Conservation (phyloP, 2,329 filamentous ascomycete genomes). For the Lecanicillium sp. region DNA sequence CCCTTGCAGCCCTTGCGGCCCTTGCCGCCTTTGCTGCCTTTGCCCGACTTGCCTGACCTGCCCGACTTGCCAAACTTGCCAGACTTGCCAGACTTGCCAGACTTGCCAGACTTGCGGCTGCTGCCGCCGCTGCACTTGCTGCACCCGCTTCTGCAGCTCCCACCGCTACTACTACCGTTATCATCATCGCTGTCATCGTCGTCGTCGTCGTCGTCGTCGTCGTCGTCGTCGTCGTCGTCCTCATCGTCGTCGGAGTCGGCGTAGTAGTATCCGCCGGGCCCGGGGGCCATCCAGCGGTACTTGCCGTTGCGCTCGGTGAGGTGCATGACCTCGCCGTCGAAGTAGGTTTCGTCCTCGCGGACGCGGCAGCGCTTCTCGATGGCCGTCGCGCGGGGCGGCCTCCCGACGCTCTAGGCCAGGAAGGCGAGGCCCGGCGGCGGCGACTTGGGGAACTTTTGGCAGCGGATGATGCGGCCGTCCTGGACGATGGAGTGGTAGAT, state of each 20-base stretch:
- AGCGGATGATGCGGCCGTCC: slow-evolving; percentile 3
- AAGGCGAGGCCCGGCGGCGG: slow-evolving; percentile 21
- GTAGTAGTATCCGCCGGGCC: background rate
- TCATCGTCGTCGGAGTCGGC: background rate
- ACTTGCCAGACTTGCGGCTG: no score
- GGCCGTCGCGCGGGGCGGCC: slow-evolving; percentile 19
- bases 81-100: no score
- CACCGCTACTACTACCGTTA: background rate
- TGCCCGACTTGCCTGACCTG: no score
- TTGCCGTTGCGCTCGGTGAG: background rate
- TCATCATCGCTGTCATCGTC: background rate
- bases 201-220: background rate
- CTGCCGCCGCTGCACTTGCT: background rate
- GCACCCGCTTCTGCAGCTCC: background rate
- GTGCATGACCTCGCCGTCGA: background rate
- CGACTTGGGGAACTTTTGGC: slow-evolving; percentile 22
- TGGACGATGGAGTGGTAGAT: background rate
- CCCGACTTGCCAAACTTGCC: no score
- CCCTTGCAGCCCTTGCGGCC: no score
- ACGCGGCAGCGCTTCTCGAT: slow-evolving; percentile 25
- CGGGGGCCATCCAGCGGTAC: background rate
- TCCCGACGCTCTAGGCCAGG: slow-evolving; percentile 24
- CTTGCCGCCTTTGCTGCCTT: no score
- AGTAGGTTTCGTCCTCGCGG: slow-evolving; percentile 19
- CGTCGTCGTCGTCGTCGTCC: background rate